Conservation (phyloP, 164 flowering plant genomes). For the Magnolia kwangsiensis region DNA sequence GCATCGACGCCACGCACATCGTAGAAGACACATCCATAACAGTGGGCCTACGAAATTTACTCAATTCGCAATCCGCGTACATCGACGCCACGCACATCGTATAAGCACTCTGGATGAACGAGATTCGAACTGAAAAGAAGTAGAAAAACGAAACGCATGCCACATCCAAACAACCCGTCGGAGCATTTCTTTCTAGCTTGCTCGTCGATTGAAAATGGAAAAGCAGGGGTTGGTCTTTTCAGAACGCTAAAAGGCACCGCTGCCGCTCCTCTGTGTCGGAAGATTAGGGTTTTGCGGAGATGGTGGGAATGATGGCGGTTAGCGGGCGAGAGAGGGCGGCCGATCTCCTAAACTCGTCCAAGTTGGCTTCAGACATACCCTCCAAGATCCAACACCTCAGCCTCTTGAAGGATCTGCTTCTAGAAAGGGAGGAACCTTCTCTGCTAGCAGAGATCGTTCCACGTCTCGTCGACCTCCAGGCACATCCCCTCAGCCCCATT, state of each 20-base stretch:
- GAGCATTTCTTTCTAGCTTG: too few species aligned
- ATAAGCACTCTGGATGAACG: too few species aligned
- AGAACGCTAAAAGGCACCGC: neutral
- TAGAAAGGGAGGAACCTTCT: constrained; percentile 33
- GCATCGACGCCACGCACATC: too few species aligned
- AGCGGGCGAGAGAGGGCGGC: constrained; percentile 44
- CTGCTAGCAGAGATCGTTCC: constrained; percentile 53
- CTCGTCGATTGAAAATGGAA: too few species aligned
- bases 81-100: too few species aligned
- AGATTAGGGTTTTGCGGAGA: constrained; percentile 33
- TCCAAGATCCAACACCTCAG: constrained; percentile 59
- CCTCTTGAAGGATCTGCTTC: constrained; percentile 39
- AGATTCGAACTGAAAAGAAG: too few species aligned
- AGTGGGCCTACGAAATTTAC: too few species aligned
- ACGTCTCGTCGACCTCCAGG: constrained; percentile 47
- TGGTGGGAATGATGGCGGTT: constrained; percentile 54
- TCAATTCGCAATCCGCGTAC: too few species aligned
- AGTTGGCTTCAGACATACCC: constrained; percentile 39
- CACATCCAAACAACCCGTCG: too few species aligned
- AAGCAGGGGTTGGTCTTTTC: too few species aligned
- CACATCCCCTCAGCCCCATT: constrained; percentile 61
- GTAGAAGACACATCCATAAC: too few species aligned
- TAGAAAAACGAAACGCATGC: too few species aligned
- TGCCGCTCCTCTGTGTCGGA: neutral
- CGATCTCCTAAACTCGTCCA: constrained; percentile 40